Evolutionary conservation across 1,284 basidiomycete genomes (phyloP).

Genomic region (Ustilago shanxiensis): DNA sequence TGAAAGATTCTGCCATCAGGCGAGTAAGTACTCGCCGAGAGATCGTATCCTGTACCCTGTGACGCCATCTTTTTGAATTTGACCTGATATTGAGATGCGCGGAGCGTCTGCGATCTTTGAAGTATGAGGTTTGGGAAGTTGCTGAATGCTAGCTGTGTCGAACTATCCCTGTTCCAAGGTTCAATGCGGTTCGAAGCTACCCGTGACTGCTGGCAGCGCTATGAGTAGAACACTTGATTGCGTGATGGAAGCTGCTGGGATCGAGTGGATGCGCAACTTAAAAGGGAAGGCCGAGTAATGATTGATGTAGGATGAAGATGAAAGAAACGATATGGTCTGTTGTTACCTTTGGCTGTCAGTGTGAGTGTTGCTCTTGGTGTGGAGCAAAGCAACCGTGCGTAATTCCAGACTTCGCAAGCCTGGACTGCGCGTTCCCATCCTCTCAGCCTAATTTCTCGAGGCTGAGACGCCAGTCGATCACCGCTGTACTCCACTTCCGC

Average conservation of each 20-base stretch:
- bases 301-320: no score
- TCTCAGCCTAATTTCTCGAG: background rate
- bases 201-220: no score
- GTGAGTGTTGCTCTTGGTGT: background rate
- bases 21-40: constrained; percentile 97
- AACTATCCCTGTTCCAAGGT: no score
- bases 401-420: background rate
- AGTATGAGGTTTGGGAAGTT: no score
- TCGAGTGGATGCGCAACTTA: no score
- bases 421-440: background rate
- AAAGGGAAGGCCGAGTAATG: background rate
- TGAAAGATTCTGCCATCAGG: constrained; percentile 99
- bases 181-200: no score
- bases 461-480: constrained; percentile 6
- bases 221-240: no score
- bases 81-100: no score
- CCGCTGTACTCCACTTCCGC: background rate
- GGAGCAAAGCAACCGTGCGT: constrained; percentile 6
- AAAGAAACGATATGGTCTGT: no score
- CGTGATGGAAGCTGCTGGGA: no score
- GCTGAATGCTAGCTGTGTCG: background rate
- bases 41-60: constrained; percentile 97
- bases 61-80: constrained; percentile 94
- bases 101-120: no score
- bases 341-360: no score